These are phyloP conservation scores for Apiotrichum porosum DNA, from an alignment of 1,284 basidiomycete genomes.

Conservation along the genomic window DNA sequence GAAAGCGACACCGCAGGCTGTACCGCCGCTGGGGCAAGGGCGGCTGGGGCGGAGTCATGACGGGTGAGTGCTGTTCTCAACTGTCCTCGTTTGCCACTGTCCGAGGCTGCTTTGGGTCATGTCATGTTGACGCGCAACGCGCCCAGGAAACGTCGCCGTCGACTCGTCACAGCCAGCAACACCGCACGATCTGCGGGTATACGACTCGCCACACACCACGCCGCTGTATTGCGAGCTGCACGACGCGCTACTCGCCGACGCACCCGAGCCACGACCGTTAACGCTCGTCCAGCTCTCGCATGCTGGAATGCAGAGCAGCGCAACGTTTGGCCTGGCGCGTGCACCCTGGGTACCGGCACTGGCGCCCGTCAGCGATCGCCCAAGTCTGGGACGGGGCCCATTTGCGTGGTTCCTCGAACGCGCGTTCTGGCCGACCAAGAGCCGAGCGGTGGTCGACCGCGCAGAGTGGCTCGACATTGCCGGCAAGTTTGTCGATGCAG, in stretches of 20 bases:
- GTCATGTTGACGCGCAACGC: no score
- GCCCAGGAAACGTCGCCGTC: slow-evolving; percentile 72
- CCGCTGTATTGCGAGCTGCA: slow-evolving; percentile 57
- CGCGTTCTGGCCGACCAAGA: slow-evolving; percentile 57
- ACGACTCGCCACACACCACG: slow-evolving; percentile 44
- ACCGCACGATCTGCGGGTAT: slow-evolving; percentile 72
- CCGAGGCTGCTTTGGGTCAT: no score
- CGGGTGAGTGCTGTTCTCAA: slow-evolving; percentile 51
- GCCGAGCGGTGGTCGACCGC: slow-evolving; percentile 61
- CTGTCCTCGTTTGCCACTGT: no score
- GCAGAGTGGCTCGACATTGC: slow-evolving; percentile 55
- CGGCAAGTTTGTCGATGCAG: slow-evolving; percentile 64
- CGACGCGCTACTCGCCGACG: slow-evolving; percentile 52
- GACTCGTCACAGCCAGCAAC: slow-evolving; percentile 65
- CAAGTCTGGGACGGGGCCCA: slow-evolving; percentile 32
- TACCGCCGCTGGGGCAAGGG: slow-evolving; percentile 73
- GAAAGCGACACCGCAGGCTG: slow-evolving; percentile 58
- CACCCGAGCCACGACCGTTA: slow-evolving; percentile 26
- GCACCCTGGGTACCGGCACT: slow-evolving; percentile 54
- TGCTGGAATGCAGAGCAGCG: slow-evolving; percentile 75
- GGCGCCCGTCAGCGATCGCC: slow-evolving; percentile 66
- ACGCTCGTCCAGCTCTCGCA: slow-evolving; percentile 75
- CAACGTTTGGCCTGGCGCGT: slow-evolving; percentile 36
- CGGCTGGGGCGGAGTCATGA: slow-evolving; percentile 83
- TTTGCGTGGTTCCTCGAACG: slow-evolving; percentile 53